phyloP scores from a whole-genome alignment of 2,329 filamentous ascomycete species.

The Aspergillus niger region DNA sequence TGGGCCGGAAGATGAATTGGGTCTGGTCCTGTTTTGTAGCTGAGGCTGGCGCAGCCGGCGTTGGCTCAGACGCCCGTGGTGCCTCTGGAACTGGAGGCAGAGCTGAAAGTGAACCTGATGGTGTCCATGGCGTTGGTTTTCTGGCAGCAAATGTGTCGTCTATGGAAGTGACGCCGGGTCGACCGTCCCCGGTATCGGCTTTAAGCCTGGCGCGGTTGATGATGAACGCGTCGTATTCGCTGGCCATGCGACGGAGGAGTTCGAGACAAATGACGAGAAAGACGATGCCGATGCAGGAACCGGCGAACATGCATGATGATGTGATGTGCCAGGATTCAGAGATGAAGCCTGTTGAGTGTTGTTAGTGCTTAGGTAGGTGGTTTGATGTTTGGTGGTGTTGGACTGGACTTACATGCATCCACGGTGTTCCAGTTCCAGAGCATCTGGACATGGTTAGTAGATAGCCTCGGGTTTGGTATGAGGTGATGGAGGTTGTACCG shows the following conservation, averaged over 20 bases:
- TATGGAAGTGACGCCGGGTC: not conserved
- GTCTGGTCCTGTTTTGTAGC: not conserved
- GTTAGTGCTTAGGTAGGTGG: not conserved
- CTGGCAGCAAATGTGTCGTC: too few relatives aligned
- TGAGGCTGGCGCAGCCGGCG: not conserved
- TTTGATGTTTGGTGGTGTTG: not conserved
- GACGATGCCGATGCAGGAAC: conserved; percentile 75
- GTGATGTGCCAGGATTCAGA: conserved; percentile 68
- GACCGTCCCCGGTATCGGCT: conserved; percentile 3
- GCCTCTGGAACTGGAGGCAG: not conserved
- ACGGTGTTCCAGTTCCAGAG: conserved; percentile 35
- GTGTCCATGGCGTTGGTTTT: not conserved
- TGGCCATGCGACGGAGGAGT: conserved; percentile 66
- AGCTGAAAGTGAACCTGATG: not conserved
- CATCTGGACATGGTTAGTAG: conserved; percentile 24
- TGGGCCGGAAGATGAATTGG: conserved; percentile 55
- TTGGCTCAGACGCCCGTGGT: not conserved
- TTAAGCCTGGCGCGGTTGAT: conserved; percentile 52
- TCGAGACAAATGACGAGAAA: conserved; percentile 74
- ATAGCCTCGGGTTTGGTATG: not conserved
- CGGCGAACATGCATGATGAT: conserved; percentile 71
- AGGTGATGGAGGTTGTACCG: conserved; percentile 18
- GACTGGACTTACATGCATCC: conserved; percentile 23
- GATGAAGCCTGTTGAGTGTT: conserved; percentile 60
- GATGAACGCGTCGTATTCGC: conserved; percentile 72